These are phyloP conservation scores for Dactylonectria macrodidyma DNA, from an alignment of 2,329 filamentous ascomycete genomes.

Conservation along the genomic window DNA sequence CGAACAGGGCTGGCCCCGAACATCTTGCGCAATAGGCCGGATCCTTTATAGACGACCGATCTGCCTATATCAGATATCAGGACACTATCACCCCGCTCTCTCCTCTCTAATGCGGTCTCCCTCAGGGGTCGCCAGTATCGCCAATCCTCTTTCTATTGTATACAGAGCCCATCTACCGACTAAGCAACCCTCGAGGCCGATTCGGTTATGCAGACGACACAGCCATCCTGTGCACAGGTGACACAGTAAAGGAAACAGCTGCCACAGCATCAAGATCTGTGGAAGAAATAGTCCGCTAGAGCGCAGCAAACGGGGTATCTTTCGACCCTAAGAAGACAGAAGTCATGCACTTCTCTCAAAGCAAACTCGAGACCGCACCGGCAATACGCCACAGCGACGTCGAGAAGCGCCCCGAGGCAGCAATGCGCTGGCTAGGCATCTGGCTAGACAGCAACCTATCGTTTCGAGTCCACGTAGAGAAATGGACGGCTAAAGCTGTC, in stretches of 20 bases:
- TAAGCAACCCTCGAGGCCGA: neutral
- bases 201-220: constrained; percentile 5
- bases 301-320: no score
- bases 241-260: neutral
- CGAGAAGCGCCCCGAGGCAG: neutral
- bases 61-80: constrained; percentile 17
- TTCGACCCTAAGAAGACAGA: no score
- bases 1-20: constrained; percentile 34
- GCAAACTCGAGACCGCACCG: no score
- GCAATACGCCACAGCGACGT: no score
- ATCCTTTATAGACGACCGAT: constrained; percentile 31
- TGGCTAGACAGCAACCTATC: constrained; percentile 25
- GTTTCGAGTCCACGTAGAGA: constrained; percentile 18
- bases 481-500: constrained; percentile 16
- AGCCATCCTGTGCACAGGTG: neutral
- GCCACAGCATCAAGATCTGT: no score
- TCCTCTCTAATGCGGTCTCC: constrained; percentile 23
- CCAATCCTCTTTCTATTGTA: no score
- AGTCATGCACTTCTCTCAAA: no score
- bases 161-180: neutral
- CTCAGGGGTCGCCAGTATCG: neutral
- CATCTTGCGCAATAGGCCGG: constrained; percentile 27
- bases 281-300: no score
- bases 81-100: constrained; percentile 20
- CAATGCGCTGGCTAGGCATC: constrained; percentile 26